Conservation (phyloP, 140 eudicot species). For the Erigeron philadelphicus region DNA sequence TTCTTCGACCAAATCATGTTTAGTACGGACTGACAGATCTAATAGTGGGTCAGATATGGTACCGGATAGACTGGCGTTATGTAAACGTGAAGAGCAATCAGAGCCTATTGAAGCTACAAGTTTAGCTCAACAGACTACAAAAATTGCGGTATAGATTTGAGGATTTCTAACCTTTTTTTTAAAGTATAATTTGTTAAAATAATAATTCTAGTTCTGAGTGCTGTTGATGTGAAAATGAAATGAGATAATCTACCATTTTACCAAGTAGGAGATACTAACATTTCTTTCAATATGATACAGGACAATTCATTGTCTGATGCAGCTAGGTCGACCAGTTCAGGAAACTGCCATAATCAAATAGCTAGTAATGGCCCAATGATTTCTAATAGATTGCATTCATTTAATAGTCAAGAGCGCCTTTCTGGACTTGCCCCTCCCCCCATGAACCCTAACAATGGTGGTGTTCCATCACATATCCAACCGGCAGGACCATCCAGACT, state of each 20-base stretch:
- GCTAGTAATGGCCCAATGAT: not conserved
- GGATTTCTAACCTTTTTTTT: slow-evolving; percentile 9
- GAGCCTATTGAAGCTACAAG: slow-evolving; percentile 20
- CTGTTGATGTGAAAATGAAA: not conserved
- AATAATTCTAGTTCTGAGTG: slow-evolving; percentile 10
- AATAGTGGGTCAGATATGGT: slow-evolving; percentile 31
- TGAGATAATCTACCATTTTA: slow-evolving; percentile 4
- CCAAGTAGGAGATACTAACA: slow-evolving; percentile 10
- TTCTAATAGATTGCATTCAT: slow-evolving; percentile 28
- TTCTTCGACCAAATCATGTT: slow-evolving; percentile 29
- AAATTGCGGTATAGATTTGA: slow-evolving; percentile 20
- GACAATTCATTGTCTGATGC: slow-evolving; percentile 21
- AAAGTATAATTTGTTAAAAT: not conserved
- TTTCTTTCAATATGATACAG: slow-evolving; percentile 15
- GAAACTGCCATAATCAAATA: slow-evolving; percentile 17
- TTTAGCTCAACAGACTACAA: slow-evolving; percentile 19
- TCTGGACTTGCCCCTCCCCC: slow-evolving; percentile 8
- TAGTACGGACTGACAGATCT: slow-evolving; percentile 26
- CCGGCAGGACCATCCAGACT: slow-evolving; percentile 71
- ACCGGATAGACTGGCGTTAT: slow-evolving; percentile 29
- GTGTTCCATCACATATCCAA: slow-evolving; percentile 18
- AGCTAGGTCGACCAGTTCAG: slow-evolving; percentile 19
- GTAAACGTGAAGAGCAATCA: slow-evolving; percentile 23
- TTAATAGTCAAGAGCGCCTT: slow-evolving; percentile 22
- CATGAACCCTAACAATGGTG: not conserved